A percentile compares a stretch with the other conserved stretches of the same genome.
phyloP scores from a whole-genome alignment of 805 yeast genomes.

The Candida boidinii region DNA sequence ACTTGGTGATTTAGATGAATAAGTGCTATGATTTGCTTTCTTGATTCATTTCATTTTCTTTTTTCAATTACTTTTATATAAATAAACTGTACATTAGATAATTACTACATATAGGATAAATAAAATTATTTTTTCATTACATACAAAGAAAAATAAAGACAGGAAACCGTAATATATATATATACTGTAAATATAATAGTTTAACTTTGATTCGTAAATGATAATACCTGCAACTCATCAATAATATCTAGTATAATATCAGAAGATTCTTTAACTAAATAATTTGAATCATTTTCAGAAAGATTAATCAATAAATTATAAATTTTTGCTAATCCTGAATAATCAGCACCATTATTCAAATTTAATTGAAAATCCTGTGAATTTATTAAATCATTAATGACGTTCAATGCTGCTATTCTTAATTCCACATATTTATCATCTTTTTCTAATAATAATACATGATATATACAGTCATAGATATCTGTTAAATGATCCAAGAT shows the following conservation, averaged over 20 bases:
- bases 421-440: slow-evolving; percentile 39
- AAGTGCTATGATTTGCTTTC: background rate
- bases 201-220: background rate
- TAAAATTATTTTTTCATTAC: too few species aligned
- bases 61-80: too few species aligned
- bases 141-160: too few species aligned
- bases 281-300: slow-evolving; percentile 42
- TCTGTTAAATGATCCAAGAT: slow-evolving; percentile 39
- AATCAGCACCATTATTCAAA: too few species aligned
- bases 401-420: slow-evolving; percentile 68
- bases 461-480: slow-evolving; percentile 68
- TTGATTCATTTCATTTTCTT: background rate
- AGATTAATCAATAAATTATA: slow-evolving; percentile 34
- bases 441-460: slow-evolving; percentile 57
- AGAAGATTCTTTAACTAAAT: slow-evolving; percentile 54
- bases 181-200: too few species aligned
- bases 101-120: too few species aligned
- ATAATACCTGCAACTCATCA: too few species aligned
- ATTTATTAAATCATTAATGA: slow-evolving; percentile 53
- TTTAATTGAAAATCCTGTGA: slow-evolving; percentile 38
- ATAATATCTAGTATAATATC: slow-evolving; percentile 24
- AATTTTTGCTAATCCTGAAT: slow-evolving; percentile 32
- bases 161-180: too few species aligned
- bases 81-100: too few species aligned
- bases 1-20: slow-evolving; percentile 19